Base-by-base conservation (phyloP, 257 asterid genomes). In the Solanum chaucha region DNA sequence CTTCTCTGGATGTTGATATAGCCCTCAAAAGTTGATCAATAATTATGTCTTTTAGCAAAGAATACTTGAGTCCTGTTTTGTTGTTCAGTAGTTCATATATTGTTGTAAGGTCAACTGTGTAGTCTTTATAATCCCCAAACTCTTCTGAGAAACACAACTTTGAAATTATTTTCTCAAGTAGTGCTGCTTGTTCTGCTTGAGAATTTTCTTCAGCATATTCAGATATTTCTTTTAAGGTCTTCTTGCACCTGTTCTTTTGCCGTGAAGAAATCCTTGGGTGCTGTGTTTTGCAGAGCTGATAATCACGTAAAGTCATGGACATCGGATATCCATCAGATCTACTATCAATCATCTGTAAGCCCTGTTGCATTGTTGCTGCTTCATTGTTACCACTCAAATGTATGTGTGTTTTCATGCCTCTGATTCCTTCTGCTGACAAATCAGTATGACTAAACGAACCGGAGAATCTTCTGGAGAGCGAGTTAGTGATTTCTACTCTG, bases 91-190 rank as follows among this genome's bases (percentile, higher is more conserved):
- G 83, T 80, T 94, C 94, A 86, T 93, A 93, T 86, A 96, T 91
- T 14, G 94, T 89, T 71, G 94, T 93, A 88, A 94, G 92, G 78
- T 95, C 98, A n/a, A 91, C 87, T 28, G 93, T 88, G 89, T 90
- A 90, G 86, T 96, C 96, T 51, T 92, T 93, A 24, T 73, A 40
- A n/a, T 89, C 87, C 68, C 89, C 92, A 1, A 86, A 10, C 87
- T 92, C 94, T 81, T 96, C 97, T 7, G 95, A 74, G 91, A 95
- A 93, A 90, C 98, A 94, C 40, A 96, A 73, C 82, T 93, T 96
- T 10, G 98, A 94, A 73, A 96, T 93, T 65, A 96, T 89, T 70
- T 91, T 94, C 91, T 96, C 97, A 20, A 94, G 91, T 28, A 94
- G 24, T 85, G 92, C 93, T 28, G 84, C 90, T 90, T 93, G 98